These are phyloP conservation scores for Suillus clintonianus DNA, from an alignment of 768 basidiomycete genomes.

Conservation along the genomic window DNA sequence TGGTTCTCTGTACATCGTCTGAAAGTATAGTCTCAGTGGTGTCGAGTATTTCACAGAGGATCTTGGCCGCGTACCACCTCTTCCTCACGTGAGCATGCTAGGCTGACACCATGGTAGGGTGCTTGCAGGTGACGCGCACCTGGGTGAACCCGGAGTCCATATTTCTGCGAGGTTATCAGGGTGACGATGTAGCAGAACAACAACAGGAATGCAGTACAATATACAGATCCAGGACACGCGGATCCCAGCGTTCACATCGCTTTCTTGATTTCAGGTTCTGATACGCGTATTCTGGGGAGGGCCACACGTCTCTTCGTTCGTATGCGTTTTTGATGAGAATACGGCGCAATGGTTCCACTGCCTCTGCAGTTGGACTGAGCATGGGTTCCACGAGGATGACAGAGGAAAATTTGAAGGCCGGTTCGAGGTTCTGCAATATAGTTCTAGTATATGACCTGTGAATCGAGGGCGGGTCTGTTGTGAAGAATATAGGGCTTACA, in stretches of 20 bases:
- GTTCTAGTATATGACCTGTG: slow-evolving; percentile 38
- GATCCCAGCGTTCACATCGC: slow-evolving; percentile 51
- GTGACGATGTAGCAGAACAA: background rate
- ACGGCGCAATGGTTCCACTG: slow-evolving; percentile 41
- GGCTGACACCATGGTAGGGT: slow-evolving; percentile 43
- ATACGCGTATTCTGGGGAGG: slow-evolving; percentile 43
- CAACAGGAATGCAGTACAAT: slow-evolving; percentile 41
- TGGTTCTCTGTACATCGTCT: slow-evolving; percentile 67
- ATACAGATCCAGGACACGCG: slow-evolving; percentile 50
- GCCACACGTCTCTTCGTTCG: slow-evolving; percentile 55
- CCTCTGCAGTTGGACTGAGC: slow-evolving; percentile 51
- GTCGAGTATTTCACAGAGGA: background rate
- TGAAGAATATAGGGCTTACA: slow-evolving; percentile 41
- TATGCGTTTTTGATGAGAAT: slow-evolving; percentile 49
- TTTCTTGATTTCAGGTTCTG: slow-evolving; percentile 36
- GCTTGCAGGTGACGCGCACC: slow-evolving; percentile 27
- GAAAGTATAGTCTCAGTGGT: background rate
- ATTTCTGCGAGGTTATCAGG: slow-evolving; percentile 35
- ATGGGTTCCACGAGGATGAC: slow-evolving; percentile 68
- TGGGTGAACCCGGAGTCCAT: slow-evolving; percentile 45
- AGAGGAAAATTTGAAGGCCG: slow-evolving; percentile 46
- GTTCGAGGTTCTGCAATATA: slow-evolving; percentile 51
- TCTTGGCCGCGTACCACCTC: slow-evolving; percentile 49
- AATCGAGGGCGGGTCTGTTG: background rate
- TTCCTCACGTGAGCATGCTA: slow-evolving; percentile 63